These are phyloP conservation scores for Planoprotostelium fungivorum DNA, from an alignment of 78 protist species.

Conservation along the genomic window DNA sequence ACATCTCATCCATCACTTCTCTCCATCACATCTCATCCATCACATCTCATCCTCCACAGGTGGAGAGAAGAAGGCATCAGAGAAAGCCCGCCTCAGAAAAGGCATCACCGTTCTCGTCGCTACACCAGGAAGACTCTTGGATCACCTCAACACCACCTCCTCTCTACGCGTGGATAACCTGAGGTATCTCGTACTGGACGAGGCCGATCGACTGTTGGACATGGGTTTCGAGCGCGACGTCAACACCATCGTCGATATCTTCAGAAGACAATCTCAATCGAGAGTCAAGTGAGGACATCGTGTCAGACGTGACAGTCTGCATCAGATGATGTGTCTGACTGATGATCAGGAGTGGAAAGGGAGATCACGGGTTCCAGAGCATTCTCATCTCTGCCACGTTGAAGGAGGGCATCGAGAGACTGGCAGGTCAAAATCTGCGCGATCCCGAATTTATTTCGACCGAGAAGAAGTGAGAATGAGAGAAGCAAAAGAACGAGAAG, in stretches of 20 bases:
- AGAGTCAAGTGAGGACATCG: not conserved
- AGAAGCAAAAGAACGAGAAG: not conserved
- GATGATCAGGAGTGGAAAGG: not conserved
- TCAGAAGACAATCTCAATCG: slow-evolving; percentile 8
- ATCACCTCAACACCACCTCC: slow-evolving; percentile 76
- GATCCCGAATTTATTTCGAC: slow-evolving; percentile 34
- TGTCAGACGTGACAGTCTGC: slow-evolving; percentile 42
- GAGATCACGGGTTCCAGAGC: slow-evolving; percentile 6
- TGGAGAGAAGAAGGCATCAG: slow-evolving; percentile 78
- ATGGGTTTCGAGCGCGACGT: slow-evolving; percentile 77
- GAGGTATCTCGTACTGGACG: slow-evolving; percentile 74
- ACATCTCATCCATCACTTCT: too few relatives aligned
- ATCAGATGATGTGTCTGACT: not conserved
- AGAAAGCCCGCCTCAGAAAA: slow-evolving; percentile 86
- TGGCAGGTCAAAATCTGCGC: slow-evolving; percentile 56
- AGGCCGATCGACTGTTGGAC: slow-evolving; percentile 86
- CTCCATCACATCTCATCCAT: slow-evolving; percentile 31
- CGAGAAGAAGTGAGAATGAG: not conserved
- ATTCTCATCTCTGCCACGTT: slow-evolving; percentile 79
- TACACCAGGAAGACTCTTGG: slow-evolving; percentile 89
- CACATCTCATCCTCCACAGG: slow-evolving; percentile 78
- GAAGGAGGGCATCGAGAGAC: slow-evolving; percentile 69
- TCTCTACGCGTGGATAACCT: slow-evolving; percentile 21
- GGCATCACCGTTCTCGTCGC: slow-evolving; percentile 81
- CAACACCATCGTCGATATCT: slow-evolving; percentile 22